Evolutionary conservation across 441 rosid genomes (phyloP), one percentile per base, ranked within the genome.

Genomic region (Theobroma grandiflorum): DNA sequence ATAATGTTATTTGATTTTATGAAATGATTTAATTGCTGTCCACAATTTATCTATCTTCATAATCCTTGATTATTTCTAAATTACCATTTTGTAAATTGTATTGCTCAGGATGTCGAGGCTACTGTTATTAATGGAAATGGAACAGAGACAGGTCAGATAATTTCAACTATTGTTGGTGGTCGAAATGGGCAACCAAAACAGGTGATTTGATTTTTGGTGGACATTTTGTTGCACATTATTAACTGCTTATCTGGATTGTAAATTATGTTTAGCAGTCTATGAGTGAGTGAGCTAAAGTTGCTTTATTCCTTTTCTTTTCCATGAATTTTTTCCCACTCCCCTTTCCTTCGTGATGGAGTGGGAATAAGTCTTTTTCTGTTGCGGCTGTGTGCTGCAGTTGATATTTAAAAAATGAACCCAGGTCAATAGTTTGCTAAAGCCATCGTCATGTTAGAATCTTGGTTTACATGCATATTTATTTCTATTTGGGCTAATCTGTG

Each of bases 131-230:
- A 81, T 45, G 98, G 98, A 67, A 86, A 87, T 78, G 98, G 98
- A 76, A 85, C 98, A 2, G 98, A 93, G 83, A 84, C 95, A 8
- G 98, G 98, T 45, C 96, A 95, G 71, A 86, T 96, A 75, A 91
- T 96, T 85, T 87, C 94, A 63, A 94, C 98, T 18, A 88, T 93
- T 18, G 82, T 95, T 12, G 96, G 94, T 57, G 98, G 98, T 79
- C 90, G 84, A 75, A 90, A 92, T 83, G 99, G 98, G 79, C 88
- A 90, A 82, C 96, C 99, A 43, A 96, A 96, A 84, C 97, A 95
- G 98, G 99, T 96, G 62, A 82, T 69, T 70, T 80, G 37, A 69
- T 35, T 70, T 49, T 80, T 45, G 42, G 62, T 16, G 55, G 14
- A 53, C 40, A 43, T 75, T 80, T 20, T 72, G 22, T 71, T 75